phyloP scores from a whole-genome alignment of 495 filamentous ascomycete genomes.

The Saxophila tyrrhenica region DNA sequence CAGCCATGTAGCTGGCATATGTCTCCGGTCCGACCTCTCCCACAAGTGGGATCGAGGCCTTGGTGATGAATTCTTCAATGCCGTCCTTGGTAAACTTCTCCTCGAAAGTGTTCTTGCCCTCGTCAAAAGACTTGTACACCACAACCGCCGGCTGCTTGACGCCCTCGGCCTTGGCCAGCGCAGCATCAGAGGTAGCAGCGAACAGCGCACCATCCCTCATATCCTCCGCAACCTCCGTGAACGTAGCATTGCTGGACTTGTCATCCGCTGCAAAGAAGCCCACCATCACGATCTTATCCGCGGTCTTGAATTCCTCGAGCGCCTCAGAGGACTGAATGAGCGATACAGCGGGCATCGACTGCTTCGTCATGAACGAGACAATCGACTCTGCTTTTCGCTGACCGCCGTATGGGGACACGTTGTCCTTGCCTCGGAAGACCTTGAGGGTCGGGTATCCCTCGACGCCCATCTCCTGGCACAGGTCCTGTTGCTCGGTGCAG shows the following conservation, averaged over 20 bases:
- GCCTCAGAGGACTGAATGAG: constrained; percentile 57
- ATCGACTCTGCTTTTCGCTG: constrained; percentile 85
- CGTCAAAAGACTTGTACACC: constrained; percentile 96
- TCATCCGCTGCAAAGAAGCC: constrained; percentile 78
- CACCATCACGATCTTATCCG: constrained; percentile 91
- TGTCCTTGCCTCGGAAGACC: constrained; percentile 92
- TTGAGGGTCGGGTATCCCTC: constrained; percentile 98
- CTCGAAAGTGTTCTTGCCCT: constrained; percentile 77
- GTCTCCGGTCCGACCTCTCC: constrained; percentile 97
- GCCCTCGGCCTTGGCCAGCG: constrained; percentile 78
- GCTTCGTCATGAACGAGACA: constrained; percentile 98
- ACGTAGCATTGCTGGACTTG: constrained; percentile 72
- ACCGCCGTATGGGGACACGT: constrained; percentile 70
- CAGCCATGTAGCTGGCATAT: constrained; percentile 90
- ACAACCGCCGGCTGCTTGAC: constrained; percentile 78
- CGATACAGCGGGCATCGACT: constrained; percentile 88
- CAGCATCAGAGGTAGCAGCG: constrained; percentile 69
- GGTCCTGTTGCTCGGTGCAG: constrained; percentile 85
- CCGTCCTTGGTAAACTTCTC: constrained; percentile 66
- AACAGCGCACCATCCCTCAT: constrained; percentile 89
- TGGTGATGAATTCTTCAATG: constrained; percentile 74
- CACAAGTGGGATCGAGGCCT: constrained; percentile 76
- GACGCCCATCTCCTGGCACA: constrained; percentile 81
- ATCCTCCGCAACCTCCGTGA: constrained; percentile 66
- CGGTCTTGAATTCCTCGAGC: constrained; percentile 89